Evolutionary conservation across 768 basidiomycete genomes (phyloP).

Genomic region (Fibroporia radiculosa): DNA sequence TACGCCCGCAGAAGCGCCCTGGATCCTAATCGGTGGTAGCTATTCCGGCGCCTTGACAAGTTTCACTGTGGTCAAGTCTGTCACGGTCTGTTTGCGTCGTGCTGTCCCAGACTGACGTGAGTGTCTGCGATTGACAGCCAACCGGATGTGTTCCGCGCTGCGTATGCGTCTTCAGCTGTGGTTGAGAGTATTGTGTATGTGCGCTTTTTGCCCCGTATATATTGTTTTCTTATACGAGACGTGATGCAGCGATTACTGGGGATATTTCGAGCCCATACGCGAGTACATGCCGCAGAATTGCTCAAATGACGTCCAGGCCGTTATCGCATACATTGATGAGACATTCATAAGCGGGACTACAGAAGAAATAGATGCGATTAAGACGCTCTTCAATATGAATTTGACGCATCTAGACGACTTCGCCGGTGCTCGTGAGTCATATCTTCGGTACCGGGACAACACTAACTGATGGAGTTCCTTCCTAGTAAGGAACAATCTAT

Average conservation of each 20-base stretch:
- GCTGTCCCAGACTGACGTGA: constrained; percentile 1
- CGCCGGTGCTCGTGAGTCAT: constrained; percentile 42
- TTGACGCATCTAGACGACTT: constrained; percentile 61
- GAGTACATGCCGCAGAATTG: constrained; percentile 66
- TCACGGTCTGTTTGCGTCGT: neutral
- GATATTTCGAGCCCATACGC: constrained; percentile 66
- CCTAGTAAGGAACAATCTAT: constrained; percentile 39
- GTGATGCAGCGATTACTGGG: constrained; percentile 49
- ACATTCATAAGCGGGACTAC: constrained; percentile 40
- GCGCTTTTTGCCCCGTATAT: neutral
- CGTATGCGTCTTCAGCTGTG: constrained; percentile 61
- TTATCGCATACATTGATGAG: constrained; percentile 52
- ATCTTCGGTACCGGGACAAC: neutral
- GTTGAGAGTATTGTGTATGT: constrained; percentile 48
- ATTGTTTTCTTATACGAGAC: neutral
- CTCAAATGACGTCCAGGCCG: constrained; percentile 61
- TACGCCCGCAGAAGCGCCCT: constrained; percentile 41
- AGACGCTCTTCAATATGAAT: constrained; percentile 51
- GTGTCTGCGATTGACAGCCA: constrained; percentile 31
- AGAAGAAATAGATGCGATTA: constrained; percentile 43
- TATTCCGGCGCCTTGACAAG: constrained; percentile 42
- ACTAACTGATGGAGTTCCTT: neutral
- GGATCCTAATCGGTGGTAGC: constrained; percentile 37
- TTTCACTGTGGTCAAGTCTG: constrained; percentile 65
- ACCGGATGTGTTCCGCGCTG: constrained; percentile 52